Evolutionary conservation across 768 basidiomycete genomes (phyloP).

Genomic region (Leccinum boreale): DNA sequence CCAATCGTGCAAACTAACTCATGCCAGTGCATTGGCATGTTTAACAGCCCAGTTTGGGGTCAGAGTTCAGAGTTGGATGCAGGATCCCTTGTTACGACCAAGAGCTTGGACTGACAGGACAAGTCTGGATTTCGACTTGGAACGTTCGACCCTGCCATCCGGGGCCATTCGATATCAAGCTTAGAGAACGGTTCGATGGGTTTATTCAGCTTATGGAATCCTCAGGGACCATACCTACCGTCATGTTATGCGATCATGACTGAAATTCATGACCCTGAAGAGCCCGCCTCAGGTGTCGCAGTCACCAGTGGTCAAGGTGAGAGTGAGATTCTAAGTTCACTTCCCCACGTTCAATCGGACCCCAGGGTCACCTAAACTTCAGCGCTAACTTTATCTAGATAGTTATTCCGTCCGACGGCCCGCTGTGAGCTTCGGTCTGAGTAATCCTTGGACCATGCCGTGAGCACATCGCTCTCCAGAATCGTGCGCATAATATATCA

Average conservation of each 20-base stretch:
- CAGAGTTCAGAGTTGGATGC: too few species aligned
- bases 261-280: neutral
- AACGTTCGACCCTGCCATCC: neutral
- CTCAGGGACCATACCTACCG: neutral
- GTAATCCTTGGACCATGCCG: slow-evolving; percentile 1
- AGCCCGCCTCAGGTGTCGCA: too few species aligned
- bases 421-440: neutral
- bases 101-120: neutral
- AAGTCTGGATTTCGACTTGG: neutral
- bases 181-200: neutral
- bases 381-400: neutral
- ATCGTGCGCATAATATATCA: neutral
- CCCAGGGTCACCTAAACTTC: neutral
- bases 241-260: neutral
- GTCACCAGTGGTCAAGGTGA: too few species aligned
- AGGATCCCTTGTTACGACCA: neutral
- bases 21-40: too few species aligned
- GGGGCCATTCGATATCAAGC: neutral
- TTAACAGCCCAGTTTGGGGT: too few species aligned
- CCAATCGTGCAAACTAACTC: too few species aligned
- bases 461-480: neutral
- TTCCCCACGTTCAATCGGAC: neutral
- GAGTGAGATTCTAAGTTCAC: neutral
- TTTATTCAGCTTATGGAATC: neutral
- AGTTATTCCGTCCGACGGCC: neutral